Evolutionary conservation across 495 filamentous ascomycete species (phyloP).

Genomic region (Trichoderma orchidacearum): DNA sequence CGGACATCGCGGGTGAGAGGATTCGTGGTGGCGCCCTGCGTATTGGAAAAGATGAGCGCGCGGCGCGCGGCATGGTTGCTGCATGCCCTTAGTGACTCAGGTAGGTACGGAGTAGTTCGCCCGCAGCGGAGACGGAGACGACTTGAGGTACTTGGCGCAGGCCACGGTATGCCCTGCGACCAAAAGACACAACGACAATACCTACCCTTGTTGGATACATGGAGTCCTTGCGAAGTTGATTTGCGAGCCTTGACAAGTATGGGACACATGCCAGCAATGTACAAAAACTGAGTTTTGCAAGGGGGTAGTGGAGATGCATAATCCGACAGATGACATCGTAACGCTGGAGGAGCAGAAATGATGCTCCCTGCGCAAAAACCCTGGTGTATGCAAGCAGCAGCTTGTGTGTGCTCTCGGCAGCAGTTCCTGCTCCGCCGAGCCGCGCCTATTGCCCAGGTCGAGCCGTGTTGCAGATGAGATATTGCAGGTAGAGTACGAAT

Average conservation of each 20-base stretch:
- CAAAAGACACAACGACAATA: neutral
- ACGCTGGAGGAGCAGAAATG: neutral
- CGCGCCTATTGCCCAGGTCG: neutral
- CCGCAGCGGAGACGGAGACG: neutral
- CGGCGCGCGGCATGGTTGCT: neutral
- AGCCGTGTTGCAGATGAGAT: neutral
- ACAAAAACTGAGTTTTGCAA: neutral
- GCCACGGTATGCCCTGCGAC: neutral
- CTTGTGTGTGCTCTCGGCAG: neutral
- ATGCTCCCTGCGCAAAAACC: too few relatives aligned
- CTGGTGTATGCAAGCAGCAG: neutral
- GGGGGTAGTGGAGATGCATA: neutral
- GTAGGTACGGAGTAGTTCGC: neutral
- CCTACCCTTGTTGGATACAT: slow-evolving; percentile 1
- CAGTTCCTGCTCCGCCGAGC: neutral
- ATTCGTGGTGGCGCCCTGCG: neutral
- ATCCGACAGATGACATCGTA: neutral
- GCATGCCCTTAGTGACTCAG: neutral
- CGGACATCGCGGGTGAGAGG: neutral
- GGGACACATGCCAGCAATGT: neutral
- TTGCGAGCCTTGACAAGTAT: neutral
- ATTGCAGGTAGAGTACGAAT: neutral
- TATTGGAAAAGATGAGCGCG: neutral
- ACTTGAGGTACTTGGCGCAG: neutral
- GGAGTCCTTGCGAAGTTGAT: neutral